These are phyloP conservation scores for Sporothrix inflata DNA, from an alignment of 2,329 filamentous ascomycete genomes.

Conservation along the genomic window DNA sequence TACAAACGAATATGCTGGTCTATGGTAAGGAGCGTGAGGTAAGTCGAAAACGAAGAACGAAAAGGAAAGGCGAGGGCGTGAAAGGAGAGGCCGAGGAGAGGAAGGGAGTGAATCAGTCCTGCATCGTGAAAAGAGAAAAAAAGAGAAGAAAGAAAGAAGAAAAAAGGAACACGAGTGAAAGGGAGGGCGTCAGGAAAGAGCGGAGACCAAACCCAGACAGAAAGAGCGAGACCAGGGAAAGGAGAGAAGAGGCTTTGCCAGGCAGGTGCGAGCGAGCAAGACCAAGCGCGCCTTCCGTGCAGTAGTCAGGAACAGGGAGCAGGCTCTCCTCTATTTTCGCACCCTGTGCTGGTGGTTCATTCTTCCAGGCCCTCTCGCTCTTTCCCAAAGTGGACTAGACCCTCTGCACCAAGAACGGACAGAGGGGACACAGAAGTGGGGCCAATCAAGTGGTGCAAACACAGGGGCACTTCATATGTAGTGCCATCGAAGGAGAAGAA, in stretches of 20 bases:
- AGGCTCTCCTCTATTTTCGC: neutral
- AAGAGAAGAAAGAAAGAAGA: slow-evolving; percentile 14
- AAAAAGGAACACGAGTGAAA: neutral
- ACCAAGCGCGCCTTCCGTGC: slow-evolving; percentile 16
- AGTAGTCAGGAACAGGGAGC: slow-evolving; percentile 27
- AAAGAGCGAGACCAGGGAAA: neutral
- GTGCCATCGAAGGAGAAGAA: slow-evolving; percentile 23
- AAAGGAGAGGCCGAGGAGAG: slow-evolving; percentile 22
- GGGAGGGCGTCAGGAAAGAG: neutral
- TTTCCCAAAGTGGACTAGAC: slow-evolving; percentile 17
- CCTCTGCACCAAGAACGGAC: slow-evolving; percentile 15
- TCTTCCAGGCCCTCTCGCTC: slow-evolving; percentile 21
- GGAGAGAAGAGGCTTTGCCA: neutral
- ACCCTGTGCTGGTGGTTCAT: neutral
- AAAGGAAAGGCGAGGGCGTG: neutral
- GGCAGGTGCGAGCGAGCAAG: slow-evolving; percentile 13
- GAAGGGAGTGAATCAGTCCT: slow-evolving; percentile 25
- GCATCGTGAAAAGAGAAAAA: slow-evolving; percentile 26
- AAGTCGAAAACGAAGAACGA: slow-evolving; percentile 24
- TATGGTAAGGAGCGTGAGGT: slow-evolving; percentile 28
- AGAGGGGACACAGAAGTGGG: slow-evolving; percentile 9
- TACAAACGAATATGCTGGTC: slow-evolving; percentile 21
- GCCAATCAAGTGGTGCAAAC: slow-evolving; percentile 18
- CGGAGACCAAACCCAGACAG: neutral
- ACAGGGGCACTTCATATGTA: neutral